Base-by-base conservation (phyloP, 148 eudicot genomes). In the Cornus suecica region DNA sequence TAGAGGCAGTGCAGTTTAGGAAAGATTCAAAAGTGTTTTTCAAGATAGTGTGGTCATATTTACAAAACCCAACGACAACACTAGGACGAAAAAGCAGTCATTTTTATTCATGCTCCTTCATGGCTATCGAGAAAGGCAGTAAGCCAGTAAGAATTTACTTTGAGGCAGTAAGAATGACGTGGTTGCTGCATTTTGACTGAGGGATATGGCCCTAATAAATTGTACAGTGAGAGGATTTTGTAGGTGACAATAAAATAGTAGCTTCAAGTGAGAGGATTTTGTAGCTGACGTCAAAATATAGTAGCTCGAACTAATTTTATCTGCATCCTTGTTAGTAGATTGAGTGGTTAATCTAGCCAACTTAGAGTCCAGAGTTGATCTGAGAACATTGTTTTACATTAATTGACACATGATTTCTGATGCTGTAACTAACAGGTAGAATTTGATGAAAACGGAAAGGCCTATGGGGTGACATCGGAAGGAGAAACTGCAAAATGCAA, bases 401-500 rank as follows among this genome's bases (percentile, higher is more conserved):
- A 25, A 48, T 41, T 73, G 25, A 48, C 18, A 16, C 42, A 16
- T 65, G 14, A 58, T 20, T 1, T 23, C 5, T 42, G 69, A 37
- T 67, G 52, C 67, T 64, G 18, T 30, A 51, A 32, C 67, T 60
- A 45, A 71, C 83, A 95, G 97, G 97, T 95, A 66, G 97, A 85
- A 69, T 91, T 91, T 78, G 97, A 84, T 79, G 84, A 73, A 28
- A 69, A 77, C 76, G 99, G 99, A 76, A 89, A 86, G 80, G 97
- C 84, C 54, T 52, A 74, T 77, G 99, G 99, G 52, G 99, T 95
- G 69, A 85, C 93, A 1, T 95, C 99, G 25, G 97, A 95, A 80
- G 97, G 97, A 82, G 99, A 95, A 81, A 95, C 97, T 23, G 99
- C 99, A 24, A 92, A 92, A 74, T 92, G 99, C 90, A 91, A 92